These are phyloP conservation scores for Lactarius indigo DNA, from an alignment of 768 basidiomycete species.

Conservation along the genomic window DNA sequence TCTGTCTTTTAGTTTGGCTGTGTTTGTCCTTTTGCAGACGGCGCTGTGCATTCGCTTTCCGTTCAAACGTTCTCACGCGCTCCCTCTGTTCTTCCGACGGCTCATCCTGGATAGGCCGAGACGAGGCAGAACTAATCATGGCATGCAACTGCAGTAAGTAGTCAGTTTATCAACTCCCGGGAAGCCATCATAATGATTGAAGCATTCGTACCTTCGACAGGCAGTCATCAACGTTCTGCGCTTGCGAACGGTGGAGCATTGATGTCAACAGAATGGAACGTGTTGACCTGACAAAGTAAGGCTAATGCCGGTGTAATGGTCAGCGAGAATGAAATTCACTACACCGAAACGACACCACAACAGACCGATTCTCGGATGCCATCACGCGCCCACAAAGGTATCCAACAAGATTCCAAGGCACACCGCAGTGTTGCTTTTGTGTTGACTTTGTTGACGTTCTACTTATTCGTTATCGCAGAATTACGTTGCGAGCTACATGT, in stretches of 20 bases:
- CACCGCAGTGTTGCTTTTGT: slow-evolving; percentile 73
- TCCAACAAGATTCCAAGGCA: slow-evolving; percentile 55
- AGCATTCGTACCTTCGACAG: slow-evolving; percentile 50
- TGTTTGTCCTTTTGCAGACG: slow-evolving; percentile 50
- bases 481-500: neutral
- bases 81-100: slow-evolving; percentile 54
- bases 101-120: slow-evolving; percentile 46
- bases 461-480: slow-evolving; percentile 31
- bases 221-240: slow-evolving; percentile 71
- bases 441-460: slow-evolving; percentile 91
- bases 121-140: slow-evolving; percentile 47
- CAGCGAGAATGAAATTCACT: neutral
- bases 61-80: slow-evolving; percentile 46
- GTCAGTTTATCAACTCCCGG: slow-evolving; percentile 4
- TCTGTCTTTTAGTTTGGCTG: slow-evolving; percentile 45
- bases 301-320: slow-evolving; percentile 45
- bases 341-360: slow-evolving; percentile 11
- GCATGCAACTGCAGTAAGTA: slow-evolving; percentile 45
- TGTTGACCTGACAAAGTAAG: slow-evolving; percentile 64
- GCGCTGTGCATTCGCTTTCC: slow-evolving; percentile 45
- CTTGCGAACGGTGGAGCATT: slow-evolving; percentile 67
- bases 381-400: slow-evolving; percentile 62
- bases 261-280: slow-evolving; percentile 69
- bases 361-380: slow-evolving; percentile 49
- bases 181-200: slow-evolving; percentile 27